A percentile compares a stretch with the other conserved stretches of the same genome.
Evolutionary conservation across 257 asterid genomes (phyloP).

Genomic region (Coffea eugenioides): DNA sequence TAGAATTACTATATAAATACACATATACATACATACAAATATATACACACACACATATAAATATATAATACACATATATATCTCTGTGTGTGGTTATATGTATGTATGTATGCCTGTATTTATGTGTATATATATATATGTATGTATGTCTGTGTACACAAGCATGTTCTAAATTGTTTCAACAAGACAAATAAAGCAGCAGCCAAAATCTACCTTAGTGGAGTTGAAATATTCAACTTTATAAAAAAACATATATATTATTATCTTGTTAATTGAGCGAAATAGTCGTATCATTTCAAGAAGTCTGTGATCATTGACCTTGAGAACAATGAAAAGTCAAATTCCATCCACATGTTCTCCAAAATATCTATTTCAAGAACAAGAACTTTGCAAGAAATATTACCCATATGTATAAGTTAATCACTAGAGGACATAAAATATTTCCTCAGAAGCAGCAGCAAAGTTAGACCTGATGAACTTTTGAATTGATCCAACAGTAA

Average conservation of each 20-base stretch:
- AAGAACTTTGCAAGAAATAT: neutral
- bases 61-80: too few species aligned
- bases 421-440: neutral
- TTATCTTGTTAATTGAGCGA: neutral
- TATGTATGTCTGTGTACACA: too few species aligned
- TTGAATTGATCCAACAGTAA: neutral
- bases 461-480: neutral
- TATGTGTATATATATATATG: too few species aligned
- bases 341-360: neutral
- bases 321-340: neutral
- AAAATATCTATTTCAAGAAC: neutral
- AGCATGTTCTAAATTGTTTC: too few species aligned
- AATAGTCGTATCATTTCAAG: neutral
- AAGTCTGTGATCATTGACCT: neutral
- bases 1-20: too few species aligned
- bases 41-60: too few species aligned
- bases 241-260: too few species aligned
- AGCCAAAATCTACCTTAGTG: neutral
- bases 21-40: too few species aligned
- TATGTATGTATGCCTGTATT: too few species aligned
- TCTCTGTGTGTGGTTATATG: too few species aligned
- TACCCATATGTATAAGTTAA: too few species aligned
- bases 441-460: neutral
- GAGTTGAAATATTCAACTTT: neutral
- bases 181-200: neutral